Conservation (phyloP, 768 basidiomycete species). For the Lentinula guzmanii region DNA sequence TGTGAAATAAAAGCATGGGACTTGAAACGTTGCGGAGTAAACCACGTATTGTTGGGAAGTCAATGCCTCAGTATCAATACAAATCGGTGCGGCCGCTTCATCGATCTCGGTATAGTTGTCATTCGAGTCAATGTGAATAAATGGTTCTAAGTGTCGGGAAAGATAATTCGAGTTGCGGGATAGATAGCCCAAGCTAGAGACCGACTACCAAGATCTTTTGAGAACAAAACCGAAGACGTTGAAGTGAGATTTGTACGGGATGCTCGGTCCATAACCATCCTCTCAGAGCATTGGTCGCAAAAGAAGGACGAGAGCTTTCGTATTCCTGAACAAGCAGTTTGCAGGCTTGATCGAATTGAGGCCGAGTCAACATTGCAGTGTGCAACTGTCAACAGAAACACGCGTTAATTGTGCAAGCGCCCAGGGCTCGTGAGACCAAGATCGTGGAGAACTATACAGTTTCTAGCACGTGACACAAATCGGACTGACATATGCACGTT, state of each 20-base stretch:
- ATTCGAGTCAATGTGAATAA: slow-evolving; percentile 10
- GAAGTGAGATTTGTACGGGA: slow-evolving; percentile 30
- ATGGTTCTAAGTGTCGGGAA: slow-evolving; percentile 5
- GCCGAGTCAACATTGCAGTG: slow-evolving; percentile 42
- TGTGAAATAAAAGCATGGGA: slow-evolving; percentile 81
- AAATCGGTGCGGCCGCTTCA: slow-evolving; percentile 26
- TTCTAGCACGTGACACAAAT: slow-evolving; percentile 15
- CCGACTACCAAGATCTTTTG: slow-evolving; percentile 19
- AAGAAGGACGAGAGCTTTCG: neutral
- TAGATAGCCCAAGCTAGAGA: slow-evolving; percentile 42
- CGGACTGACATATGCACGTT: slow-evolving; percentile 37
- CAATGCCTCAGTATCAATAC: slow-evolving; percentile 24
- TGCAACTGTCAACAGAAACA: neutral
- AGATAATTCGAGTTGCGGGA: slow-evolving; percentile 26
- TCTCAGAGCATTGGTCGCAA: slow-evolving; percentile 12
- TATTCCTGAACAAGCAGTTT: slow-evolving; percentile 37
- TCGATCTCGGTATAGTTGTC: slow-evolving; percentile 26
- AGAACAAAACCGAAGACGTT: slow-evolving; percentile 5
- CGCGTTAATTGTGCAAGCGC: neutral
- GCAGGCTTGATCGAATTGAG: slow-evolving; percentile 56
- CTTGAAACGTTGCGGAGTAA: slow-evolving; percentile 73
- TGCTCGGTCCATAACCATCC: slow-evolving; percentile 65
- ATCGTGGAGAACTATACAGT: slow-evolving; percentile 4
- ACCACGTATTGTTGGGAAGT: slow-evolving; percentile 62
- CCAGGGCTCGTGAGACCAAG: neutral